Evolutionary conservation across 495 filamentous ascomycete genomes (phyloP).

Genomic region (Lophiostoma macrostomum): DNA sequence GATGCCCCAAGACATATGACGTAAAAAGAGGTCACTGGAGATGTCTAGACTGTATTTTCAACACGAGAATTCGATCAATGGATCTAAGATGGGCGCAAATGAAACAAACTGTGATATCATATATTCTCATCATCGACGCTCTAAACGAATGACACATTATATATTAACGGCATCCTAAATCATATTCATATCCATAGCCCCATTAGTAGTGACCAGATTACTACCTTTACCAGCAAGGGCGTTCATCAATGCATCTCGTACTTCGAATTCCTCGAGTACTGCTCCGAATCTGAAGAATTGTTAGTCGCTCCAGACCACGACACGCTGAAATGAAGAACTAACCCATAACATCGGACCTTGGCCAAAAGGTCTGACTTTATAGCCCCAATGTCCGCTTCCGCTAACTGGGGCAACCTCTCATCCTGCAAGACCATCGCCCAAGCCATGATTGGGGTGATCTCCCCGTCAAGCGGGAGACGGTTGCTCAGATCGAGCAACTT

Average conservation of each 20-base stretch:
- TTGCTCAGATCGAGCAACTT: conserved; percentile 82
- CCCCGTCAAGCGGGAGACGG: conserved; percentile 79
- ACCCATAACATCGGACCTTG: conserved; percentile 94
- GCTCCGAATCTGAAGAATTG: conserved; percentile 65
- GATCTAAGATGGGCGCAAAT: too few species aligned
- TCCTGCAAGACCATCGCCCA: conserved; percentile 78
- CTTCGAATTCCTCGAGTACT: conserved; percentile 87
- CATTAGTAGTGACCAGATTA: background rate
- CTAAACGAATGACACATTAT: too few species aligned
- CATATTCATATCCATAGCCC: too few species aligned
- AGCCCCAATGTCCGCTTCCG: conserved; percentile 64
- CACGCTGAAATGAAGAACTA: conserved; percentile 45
- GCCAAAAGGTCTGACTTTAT: conserved; percentile 68
- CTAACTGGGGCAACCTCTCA: conserved; percentile 62
- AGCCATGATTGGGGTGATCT: conserved; percentile 96
- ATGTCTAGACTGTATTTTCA: too few species aligned
- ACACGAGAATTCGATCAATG: too few species aligned
- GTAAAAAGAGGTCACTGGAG: too few species aligned
- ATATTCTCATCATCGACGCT: too few species aligned
- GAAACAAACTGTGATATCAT: too few species aligned
- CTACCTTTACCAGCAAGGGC: conserved; percentile 58
- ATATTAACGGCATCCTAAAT: too few species aligned
- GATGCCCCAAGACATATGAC: too few species aligned
- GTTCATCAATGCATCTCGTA: conserved; percentile 76
- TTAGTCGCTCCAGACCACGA: conserved; percentile 11